phyloP scores from a whole-genome alignment of 306 rosid species.

The Quillaja saponaria region DNA sequence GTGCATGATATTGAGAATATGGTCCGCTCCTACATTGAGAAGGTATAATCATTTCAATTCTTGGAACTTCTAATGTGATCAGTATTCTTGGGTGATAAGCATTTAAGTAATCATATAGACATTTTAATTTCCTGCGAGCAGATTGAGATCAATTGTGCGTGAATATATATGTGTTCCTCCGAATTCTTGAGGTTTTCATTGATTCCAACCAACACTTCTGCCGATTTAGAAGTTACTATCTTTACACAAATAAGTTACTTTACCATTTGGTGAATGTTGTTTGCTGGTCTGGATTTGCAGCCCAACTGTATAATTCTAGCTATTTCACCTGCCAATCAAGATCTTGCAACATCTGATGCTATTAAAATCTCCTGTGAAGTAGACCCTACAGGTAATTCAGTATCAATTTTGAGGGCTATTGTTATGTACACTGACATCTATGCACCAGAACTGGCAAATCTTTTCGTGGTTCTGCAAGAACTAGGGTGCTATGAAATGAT shows the following conservation, averaged over 20 bases:
- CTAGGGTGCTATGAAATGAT: conserved; percentile 1
- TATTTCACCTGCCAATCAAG: conserved; percentile 98
- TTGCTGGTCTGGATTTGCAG: conserved; percentile 38
- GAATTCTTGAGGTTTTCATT: background rate
- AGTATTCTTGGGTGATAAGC: background rate
- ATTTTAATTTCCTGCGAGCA: conserved; percentile 13
- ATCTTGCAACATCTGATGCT: conserved; percentile 97
- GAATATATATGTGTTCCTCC: background rate
- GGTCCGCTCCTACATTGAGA: conserved; percentile 93
- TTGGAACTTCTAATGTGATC: conserved; percentile 10
- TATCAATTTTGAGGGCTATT: conserved; percentile 10
- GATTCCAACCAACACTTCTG: too few relatives aligned
- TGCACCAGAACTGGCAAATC: background rate
- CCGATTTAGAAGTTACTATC: background rate
- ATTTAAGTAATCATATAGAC: conserved; percentile 7
- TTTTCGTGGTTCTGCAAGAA: conserved; percentile 1
- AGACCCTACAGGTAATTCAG: conserved; percentile 76
- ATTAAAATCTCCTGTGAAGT: conserved; percentile 94
- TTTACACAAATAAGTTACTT: background rate
- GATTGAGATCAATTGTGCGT: too few relatives aligned
- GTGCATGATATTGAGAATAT: conserved; percentile 86
- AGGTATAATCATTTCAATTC: conserved; percentile 51
- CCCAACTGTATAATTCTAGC: conserved; percentile 94
- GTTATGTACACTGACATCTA: background rate
- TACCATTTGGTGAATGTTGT: conserved; percentile 7